Conservation (phyloP, 805 yeast genomes). For the Kazachstania viticola region DNA sequence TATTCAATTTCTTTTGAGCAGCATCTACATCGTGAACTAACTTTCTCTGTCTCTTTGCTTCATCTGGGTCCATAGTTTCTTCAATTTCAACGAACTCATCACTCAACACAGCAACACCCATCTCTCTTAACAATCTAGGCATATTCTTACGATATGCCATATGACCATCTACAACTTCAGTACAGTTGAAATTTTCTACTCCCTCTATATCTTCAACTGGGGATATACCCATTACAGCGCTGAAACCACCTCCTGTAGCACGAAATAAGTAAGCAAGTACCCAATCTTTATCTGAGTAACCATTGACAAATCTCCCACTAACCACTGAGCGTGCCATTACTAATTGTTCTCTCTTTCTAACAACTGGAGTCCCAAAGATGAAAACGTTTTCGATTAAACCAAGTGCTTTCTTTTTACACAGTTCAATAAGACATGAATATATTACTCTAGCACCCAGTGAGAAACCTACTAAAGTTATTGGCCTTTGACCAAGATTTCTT, state of each 20-base stretch:
- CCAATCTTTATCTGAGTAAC: slow-evolving; percentile 91
- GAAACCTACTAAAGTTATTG: slow-evolving; percentile 86
- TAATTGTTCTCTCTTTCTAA: slow-evolving; percentile 66
- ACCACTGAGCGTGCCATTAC: slow-evolving; percentile 74
- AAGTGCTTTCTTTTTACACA: slow-evolving; percentile 73
- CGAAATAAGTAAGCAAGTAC: slow-evolving; percentile 87
- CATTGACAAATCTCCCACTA: slow-evolving; percentile 81
- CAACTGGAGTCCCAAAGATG: slow-evolving; percentile 80
- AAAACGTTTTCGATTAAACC: slow-evolving; percentile 86
- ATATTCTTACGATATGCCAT: slow-evolving; percentile 94
- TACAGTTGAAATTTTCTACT: slow-evolving; percentile 78
- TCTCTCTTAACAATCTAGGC: slow-evolving; percentile 59
- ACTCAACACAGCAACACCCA: slow-evolving; percentile 72
- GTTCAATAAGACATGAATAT: slow-evolving; percentile 76
- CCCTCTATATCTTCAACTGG: slow-evolving; percentile 54
- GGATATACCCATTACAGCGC: slow-evolving; percentile 83
- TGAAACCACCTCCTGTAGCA: slow-evolving; percentile 90
- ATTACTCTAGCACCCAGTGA: slow-evolving; percentile 88
- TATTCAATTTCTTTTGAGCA: slow-evolving; percentile 51
- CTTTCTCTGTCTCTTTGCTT: slow-evolving; percentile 70
- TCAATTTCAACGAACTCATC: slow-evolving; percentile 94
- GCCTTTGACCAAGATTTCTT: slow-evolving; percentile 84
- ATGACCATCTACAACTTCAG: slow-evolving; percentile 83
- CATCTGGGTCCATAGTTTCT: slow-evolving; percentile 80
- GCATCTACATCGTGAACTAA: slow-evolving; percentile 78